Base-by-base conservation (phyloP, 768 basidiomycete genomes). In the Boletus vinaceobasis region DNA sequence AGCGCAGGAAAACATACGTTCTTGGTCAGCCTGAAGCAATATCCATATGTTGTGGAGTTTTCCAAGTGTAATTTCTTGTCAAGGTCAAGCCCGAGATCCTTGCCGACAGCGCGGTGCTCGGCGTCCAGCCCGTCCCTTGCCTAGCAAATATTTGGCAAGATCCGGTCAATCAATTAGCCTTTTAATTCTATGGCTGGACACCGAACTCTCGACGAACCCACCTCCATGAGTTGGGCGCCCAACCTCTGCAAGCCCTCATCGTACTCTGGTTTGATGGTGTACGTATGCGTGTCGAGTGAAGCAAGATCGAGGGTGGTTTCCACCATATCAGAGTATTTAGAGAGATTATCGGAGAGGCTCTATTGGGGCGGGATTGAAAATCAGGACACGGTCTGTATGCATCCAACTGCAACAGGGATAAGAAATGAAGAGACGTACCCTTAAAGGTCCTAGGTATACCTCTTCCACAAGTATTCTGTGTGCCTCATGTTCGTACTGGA, bases 1-100 rank as follows among this genome's bases (percentile, higher is more conserved):
- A 37, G 19, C 38, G 14, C 8, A 4, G 6, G 33, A 52, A 6
- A 55, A 74, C 85, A 50, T 59, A 94, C 96, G 58, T 86, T 90
- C 66, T 97, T 95, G 1, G 95, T 95, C 42, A 98, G 68, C 27
- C 97, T 76, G 73, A 98, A 91, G 63, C 90, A 94, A 68, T 98
- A 96, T 2, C 94, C 93, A 65, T 96, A 92, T 1, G 84, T 82
- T 52, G 81, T 79, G 50, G 88, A 90, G 62, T 95, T 94, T 74
- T 99, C 97, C 29, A 99, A 75, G 70, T 98, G 97, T 11, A 98
- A 72, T 73, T 98, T 98, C 75, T 96, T 96, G 70, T 97, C 91
- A 3, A 93, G 79, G 15, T 96, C 93, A 10, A 99, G 62, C 9
- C 78, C 81, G 7, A 98, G 77, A 37, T 90, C 89, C 7, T 76